A percentile compares a stretch with the other conserved stretches of the same genome.
Evolutionary conservation across 768 basidiomycete genomes (phyloP).

Genomic region (Fistulinella prunicolor): DNA sequence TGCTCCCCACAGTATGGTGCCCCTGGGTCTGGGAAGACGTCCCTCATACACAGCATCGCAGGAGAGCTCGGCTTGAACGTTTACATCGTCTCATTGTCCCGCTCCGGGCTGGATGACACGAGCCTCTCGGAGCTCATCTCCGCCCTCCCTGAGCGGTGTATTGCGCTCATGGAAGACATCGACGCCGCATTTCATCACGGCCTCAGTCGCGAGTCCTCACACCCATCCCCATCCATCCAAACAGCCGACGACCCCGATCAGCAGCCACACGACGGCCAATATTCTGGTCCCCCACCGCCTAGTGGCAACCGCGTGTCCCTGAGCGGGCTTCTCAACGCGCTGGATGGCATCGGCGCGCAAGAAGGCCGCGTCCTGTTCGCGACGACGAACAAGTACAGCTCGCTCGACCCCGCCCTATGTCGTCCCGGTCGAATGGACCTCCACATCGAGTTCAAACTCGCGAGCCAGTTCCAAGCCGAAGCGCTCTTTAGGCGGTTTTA

Average conservation of each 20-base stretch:
- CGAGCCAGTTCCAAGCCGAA: slow-evolving; percentile 63
- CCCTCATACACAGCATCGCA: slow-evolving; percentile 70
- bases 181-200: slow-evolving; percentile 67
- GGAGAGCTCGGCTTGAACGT: slow-evolving; percentile 76
- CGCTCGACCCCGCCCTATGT: slow-evolving; percentile 70
- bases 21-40: slow-evolving; percentile 78
- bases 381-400: slow-evolving; percentile 69
- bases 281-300: slow-evolving; percentile 6
- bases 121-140: slow-evolving; percentile 56
- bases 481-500: slow-evolving; percentile 72
- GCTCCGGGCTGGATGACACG: slow-evolving; percentile 60
- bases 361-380: slow-evolving; percentile 83
- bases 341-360: slow-evolving; percentile 76
- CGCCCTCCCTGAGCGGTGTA: slow-evolving; percentile 64
- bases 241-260: neutral
- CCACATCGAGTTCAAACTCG: slow-evolving; percentile 73
- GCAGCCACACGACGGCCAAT: slow-evolving; percentile 15
- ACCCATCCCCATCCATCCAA: neutral
- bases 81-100: slow-evolving; percentile 68
- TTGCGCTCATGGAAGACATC: slow-evolving; percentile 82
- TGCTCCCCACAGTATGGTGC: slow-evolving; percentile 51
- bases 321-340: slow-evolving; percentile 73
- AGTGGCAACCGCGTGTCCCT: slow-evolving; percentile 49
- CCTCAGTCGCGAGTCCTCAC: slow-evolving; percentile 33
- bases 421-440: slow-evolving; percentile 81